Base-by-base conservation (phyloP, 176 grass and related monocot species). In the Oryza glaberrima region DNA sequence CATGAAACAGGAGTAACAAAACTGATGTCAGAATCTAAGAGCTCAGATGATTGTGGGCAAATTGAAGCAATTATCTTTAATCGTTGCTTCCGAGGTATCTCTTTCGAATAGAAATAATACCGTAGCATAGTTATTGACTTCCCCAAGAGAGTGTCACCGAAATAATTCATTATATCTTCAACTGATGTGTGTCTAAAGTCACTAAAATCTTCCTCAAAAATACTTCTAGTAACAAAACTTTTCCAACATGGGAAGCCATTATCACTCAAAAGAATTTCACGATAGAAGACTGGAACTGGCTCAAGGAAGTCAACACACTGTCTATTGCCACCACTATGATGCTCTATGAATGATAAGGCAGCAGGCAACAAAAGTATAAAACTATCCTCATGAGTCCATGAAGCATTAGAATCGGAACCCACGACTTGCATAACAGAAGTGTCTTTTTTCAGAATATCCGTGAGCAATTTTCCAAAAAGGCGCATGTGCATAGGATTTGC, bases 331-430 rank as follows among this genome's bases (percentile, higher is more conserved):
- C 84, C 38, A 70, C 63, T 64, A 67, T 87, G 81, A 89, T 70
- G 86, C 15, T 80, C 88, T 63, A 91, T 80, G 75, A 88, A 98
- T 77, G 89, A 89, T 45, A 98, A 91, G 88, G 90, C 88, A 77
- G 90, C 88, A 72, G 95, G 95, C 14, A 98, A 81, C 73, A 98
- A 77, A 90, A 94, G 87, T 80, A 98, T 71, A 88, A 83, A 85
- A 71, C 88, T 83, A 76, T 89, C 86, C 47, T 84, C 90, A 72
- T 77, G 70, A 65, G 80, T 30, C 73, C 72, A 51, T 85, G 76
- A 88, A 90, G 23, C 72, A 82, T 91, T 82, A 61, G 75, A 49
- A 81, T 66, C 52, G 34, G 41, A 68, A 78, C 80, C 70, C 52
- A 79, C 61, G 83, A 69, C 74, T 86, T 87, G 66, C 74, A 87